phyloP scores from a whole-genome alignment of 106 monocot species.

The Allium fistulosum region DNA sequence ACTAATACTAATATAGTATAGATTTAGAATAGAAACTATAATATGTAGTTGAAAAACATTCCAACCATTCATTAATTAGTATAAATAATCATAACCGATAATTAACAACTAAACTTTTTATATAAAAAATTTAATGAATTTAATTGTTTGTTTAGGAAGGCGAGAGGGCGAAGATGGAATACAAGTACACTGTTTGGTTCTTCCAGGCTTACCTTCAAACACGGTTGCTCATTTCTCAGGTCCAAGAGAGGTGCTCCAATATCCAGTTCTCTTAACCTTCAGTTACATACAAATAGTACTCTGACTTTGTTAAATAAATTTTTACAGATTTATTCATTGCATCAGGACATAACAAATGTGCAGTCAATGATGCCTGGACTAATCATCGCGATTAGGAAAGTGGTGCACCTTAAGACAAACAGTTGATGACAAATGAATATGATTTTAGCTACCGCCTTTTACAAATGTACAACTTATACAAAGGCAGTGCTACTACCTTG shows the following conservation, averaged over 20 bases:
- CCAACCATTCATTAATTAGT: too few relatives aligned
- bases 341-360: conserved; percentile 65
- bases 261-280: background rate
- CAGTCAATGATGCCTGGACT: conserved; percentile 76
- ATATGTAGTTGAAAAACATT: too few relatives aligned
- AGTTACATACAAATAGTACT: background rate
- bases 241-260: conserved; percentile 57
- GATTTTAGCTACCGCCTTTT: background rate
- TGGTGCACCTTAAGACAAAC: conserved; percentile 72
- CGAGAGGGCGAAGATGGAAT: conserved; percentile 95
- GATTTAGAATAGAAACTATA: too few relatives aligned
- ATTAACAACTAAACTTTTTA: too few relatives aligned
- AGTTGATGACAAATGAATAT: background rate
- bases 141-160: conserved; percentile 18
- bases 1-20: too few relatives aligned
- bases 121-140: too few relatives aligned
- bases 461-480: too few relatives aligned
- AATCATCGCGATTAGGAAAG: conserved; percentile 74
- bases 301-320: background rate
- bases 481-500: too few relatives aligned
- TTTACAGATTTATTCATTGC: conserved; percentile 69
- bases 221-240: conserved; percentile 78
- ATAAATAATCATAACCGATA: too few relatives aligned
- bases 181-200: conserved; percentile 74
- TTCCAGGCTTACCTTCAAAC: conserved; percentile 72